These are phyloP conservation scores for Hyaloscypha bicolor DNA, from an alignment of 495 filamentous ascomycete species.

Conservation along the genomic window DNA sequence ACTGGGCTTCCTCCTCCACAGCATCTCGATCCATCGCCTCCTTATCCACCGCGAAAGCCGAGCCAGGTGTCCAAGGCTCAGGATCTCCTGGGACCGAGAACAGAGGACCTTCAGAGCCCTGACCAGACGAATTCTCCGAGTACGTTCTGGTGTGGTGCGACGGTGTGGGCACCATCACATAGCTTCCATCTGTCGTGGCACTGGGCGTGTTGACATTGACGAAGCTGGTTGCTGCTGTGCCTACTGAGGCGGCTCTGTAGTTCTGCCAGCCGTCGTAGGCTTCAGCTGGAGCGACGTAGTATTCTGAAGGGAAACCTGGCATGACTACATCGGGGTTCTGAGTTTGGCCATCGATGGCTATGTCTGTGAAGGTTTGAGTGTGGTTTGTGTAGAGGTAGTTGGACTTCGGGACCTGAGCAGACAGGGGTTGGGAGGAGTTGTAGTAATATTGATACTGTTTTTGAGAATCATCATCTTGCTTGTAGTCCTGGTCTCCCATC, in stretches of 20 bases:
- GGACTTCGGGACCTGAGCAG: not conserved
- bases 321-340: not conserved
- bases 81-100: constrained; percentile 8
- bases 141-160: constrained; percentile 1
- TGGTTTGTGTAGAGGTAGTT: not conserved
- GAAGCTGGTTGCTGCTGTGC: not conserved
- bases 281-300: not conserved
- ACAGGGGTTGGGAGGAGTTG: not conserved
- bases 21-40: constrained; percentile 13
- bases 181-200: constrained; percentile 6
- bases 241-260: not conserved
- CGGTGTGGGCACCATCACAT: not conserved
- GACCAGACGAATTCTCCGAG: constrained; percentile 8
- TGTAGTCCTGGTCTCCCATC: not conserved
- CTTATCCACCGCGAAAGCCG: constrained; percentile 3
- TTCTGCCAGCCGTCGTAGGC: not conserved
- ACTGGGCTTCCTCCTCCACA: constrained; percentile 10
- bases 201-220: constrained; percentile 1
- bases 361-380: not conserved
- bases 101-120: not conserved
- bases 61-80: not conserved
- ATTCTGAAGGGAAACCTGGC: not conserved
- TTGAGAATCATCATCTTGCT: not conserved
- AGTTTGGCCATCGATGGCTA: not conserved
- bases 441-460: not conserved